Evolutionary conservation across 2,329 filamentous ascomycete species (phyloP), one percentile per base, ranked within the genome.

Genomic region (Colletotrichum nymphaeae): DNA sequence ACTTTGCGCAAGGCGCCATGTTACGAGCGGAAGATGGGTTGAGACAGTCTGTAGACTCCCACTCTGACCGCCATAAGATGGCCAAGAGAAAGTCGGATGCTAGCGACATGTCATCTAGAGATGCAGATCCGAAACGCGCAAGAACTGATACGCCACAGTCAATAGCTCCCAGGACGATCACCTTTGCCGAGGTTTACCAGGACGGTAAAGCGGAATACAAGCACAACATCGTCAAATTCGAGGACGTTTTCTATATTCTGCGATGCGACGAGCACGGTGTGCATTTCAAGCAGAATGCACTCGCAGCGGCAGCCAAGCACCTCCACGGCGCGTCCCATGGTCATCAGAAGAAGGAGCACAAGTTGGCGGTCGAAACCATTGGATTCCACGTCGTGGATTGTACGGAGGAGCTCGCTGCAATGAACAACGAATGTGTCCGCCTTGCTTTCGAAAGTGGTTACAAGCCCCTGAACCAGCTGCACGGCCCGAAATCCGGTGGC

Each of bases 151-250:
- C 11, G 6, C 67, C 60, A 6, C 60, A 57, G 1, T 60, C 59
- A 2, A 63, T 70, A 26, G 70, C 70, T 5, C 70, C 67, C 1
- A 24, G 28, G 5, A 80, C 28, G 3, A 72, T 78, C 49, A 67
- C 56, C 1, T 78, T 76, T 12, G 55, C 76, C 9, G 75, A 78
- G 14, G 75, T 78, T 4, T 75, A 75, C 19, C 76, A 77, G 37
- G 63, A 70, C 16, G 76, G 76, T 5, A 70, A 75, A 5, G 72
- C 77, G 5, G 49, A 74, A 24, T 69, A 74, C 32, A 77, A 75
- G 72, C 74, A 77, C 42, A 63, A 57, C 5, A 78, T 78, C 26
- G 35, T 77, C 9, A 64, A 73, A 22, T 75, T 46, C 19, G 64
- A 74, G 8, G 72, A 63, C 4, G n/a, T 75, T 1, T 77, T 67